Conservation (phyloP, 371 early-diverging fungal genomes). For the Mortierella sp. region DNA sequence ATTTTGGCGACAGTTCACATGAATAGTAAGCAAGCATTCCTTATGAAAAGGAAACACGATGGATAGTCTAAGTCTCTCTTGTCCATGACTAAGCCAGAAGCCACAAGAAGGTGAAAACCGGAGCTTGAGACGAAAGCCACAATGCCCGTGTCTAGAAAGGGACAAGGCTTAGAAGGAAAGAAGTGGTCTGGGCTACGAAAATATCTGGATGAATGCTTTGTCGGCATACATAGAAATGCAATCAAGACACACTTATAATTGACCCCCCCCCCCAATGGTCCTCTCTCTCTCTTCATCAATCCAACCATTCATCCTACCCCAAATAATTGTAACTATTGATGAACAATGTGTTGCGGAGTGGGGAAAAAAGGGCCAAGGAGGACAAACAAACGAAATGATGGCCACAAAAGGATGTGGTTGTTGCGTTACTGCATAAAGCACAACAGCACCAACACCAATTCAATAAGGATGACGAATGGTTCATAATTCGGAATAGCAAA, state of each 20-base stretch:
- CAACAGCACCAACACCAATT: neutral
- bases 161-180: neutral
- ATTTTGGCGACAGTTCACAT: neutral
- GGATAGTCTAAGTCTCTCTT: neutral
- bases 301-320: neutral
- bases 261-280: neutral
- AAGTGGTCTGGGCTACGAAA: neutral
- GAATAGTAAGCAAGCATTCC: neutral
- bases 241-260: neutral
- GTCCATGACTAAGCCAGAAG: constrained; percentile 3
- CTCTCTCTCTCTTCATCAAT: neutral
- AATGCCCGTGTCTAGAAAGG: neutral
- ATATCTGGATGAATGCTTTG: neutral
- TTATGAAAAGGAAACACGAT: neutral
- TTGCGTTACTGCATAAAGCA: constrained; percentile 14
- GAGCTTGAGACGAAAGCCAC: neutral
- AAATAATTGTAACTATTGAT: neutral
- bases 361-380: neutral
- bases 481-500: neutral
- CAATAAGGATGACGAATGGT: neutral
- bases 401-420: constrained; percentile 6
- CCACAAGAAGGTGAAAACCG: neutral
- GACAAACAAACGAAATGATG: neutral
- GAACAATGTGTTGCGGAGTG: neutral
- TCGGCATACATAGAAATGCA: constrained; percentile 4